A percentile compares a stretch with the other conserved stretches of the same genome.
These are phyloP conservation scores for Volvox africanus DNA, from an alignment of 139 green algal genomes.

Conservation along the genomic window DNA sequence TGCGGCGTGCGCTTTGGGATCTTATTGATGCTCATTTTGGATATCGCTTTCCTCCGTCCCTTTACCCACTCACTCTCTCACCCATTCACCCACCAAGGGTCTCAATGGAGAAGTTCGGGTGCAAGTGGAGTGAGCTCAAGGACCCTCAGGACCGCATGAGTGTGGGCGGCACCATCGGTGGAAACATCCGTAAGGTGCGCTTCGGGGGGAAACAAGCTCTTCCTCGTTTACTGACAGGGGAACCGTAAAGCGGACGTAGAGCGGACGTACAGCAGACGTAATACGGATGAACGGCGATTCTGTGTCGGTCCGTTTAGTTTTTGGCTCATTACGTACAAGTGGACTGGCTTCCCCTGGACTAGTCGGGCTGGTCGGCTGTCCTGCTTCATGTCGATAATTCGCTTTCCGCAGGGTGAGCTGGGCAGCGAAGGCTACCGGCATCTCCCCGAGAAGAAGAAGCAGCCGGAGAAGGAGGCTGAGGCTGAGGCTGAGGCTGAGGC, in stretches of 20 bases:
- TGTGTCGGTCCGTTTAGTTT: background rate
- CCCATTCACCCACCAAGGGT: background rate
- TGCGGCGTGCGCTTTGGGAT: too few relatives aligned
- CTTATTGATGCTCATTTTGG: too few relatives aligned
- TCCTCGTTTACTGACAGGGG: too few relatives aligned
- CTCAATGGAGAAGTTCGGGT: constrained; percentile 38
- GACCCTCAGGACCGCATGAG: constrained; percentile 38
- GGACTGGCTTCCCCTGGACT: background rate
- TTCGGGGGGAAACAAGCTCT: background rate
- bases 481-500: background rate
- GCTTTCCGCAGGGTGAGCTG: constrained; percentile 1
- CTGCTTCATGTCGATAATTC: background rate
- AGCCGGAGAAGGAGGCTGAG: background rate
- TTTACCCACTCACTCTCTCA: background rate
- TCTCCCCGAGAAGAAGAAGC: background rate
- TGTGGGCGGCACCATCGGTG: constrained; percentile 39
- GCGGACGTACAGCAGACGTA: too few relatives aligned
- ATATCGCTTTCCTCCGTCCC: background rate
- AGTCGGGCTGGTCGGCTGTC: background rate
- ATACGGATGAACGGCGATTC: too few relatives aligned
- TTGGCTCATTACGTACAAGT: background rate
- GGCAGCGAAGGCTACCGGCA: constrained; percentile 23
- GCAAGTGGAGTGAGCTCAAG: constrained; percentile 20
- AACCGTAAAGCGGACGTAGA: too few relatives aligned
- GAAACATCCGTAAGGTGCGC: constrained; percentile 36